Evolutionary conservation across 2,329 filamentous ascomycete species (phyloP), one percentile per base, ranked within the genome.

Genomic region (Claviceps lovelessii): DNA sequence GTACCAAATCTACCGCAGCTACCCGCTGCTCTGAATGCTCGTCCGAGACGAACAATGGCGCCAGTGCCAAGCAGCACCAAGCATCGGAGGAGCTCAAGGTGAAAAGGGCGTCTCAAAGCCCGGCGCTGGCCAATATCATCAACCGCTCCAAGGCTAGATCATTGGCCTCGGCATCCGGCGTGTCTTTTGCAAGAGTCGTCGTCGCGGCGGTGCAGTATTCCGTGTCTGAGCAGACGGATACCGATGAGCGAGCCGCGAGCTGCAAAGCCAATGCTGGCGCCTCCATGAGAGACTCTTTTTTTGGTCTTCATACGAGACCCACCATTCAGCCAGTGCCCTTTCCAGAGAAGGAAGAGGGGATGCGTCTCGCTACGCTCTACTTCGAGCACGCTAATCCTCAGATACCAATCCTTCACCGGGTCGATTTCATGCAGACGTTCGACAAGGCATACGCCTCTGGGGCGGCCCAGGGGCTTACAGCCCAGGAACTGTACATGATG

Each of bases 361-460:
- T 79, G 54, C 80, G 82, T 57, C 76, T 97, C 19, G 84, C 88
- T 42, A 80, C 83, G 54, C 78, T 96, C 42, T 97, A 96, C 68
- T 97, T 97, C 68, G 89, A 96, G 70, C 88, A 96, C 67, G 89
- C 91, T 1, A 97, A 97, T 66, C 90, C 91, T 5, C 91, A 97
- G 68, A 94, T 96, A 60, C 91, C 91, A 0, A 89, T 96, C 47
- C 74, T 97, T 51, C 91, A 97, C 66, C 83, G 88, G 42, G 84
- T 80, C 37, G 89, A 96, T 62, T 97, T 96, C 64, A 89, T 90
- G 84, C 79, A 85, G 49, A 82, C 95, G 71, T 87, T 96, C 65
- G 85, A 95, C 54, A 80, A 81, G 49, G 87, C 89, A 0, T 96
- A 95, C 68, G 76, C 80, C 0, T 80, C 23, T 23, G 23, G 23